Evolutionary conservation across 495 filamentous ascomycete genomes (phyloP), one percentile per base, ranked within the genome.

Genomic region (Terfezia claveryi): DNA sequence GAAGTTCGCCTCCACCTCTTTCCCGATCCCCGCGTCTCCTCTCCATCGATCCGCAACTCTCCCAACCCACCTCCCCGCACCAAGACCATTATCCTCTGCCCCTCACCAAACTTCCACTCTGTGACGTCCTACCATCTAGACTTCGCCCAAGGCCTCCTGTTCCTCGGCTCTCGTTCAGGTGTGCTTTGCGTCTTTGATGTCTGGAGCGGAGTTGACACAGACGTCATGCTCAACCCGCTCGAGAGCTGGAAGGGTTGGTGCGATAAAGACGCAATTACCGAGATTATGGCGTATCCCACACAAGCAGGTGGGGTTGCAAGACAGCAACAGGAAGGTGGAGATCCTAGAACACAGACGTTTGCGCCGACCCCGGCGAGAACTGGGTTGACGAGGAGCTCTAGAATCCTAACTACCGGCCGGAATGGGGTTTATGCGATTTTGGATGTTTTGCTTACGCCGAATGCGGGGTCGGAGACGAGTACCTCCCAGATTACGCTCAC

Each of bases 351-450:
- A 9, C 41, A 2, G 41, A 6, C 41, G 41, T 14, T 46, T 14
- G 41, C 14, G 4, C 4, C 17, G 4, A 20, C 4, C 14, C 14
- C 12, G 17, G 41, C 12, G 8, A 46, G 4, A 1, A 20, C 12
- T 20, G 41, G 41, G 41, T 37, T 16, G 36, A 4, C 57, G 36
- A 10, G 49, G 20, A 37, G 10, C 20, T 36, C 27, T 36, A 12
- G 69, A 46, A 69, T 87, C 38, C 58, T 92, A 17, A 81, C 82
- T 0, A 78, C 80, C 36, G 81, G 79, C 36, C 76, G 88, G 46
- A 82, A 93, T 66, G 85, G 87, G 0, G 74, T 67, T 37, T 86
- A 80, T 59, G 75, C 79, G 36, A 72, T 88, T 50, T 76, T 75
- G 62, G 67, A 66, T 41, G 62, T 71, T 20, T 23, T 32, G 5